Conservation (phyloP, 192 early-diverging fungal genomes). For the Coemansia sp. region DNA sequence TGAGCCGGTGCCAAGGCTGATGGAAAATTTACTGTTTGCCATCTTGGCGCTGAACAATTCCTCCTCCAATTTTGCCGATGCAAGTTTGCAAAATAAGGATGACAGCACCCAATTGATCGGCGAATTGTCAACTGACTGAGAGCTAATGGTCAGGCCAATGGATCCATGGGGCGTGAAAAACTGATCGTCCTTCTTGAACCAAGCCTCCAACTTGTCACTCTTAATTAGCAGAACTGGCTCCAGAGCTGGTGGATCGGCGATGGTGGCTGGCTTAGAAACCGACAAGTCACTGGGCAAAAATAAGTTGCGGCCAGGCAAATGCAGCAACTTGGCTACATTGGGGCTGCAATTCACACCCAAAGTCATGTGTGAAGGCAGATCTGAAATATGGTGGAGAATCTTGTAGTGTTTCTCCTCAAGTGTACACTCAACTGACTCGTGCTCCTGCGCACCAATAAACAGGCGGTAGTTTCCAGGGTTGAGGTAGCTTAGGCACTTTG, state of each 20-base stretch:
- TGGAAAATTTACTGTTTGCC: conserved; percentile 70
- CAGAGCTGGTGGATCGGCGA: not conserved
- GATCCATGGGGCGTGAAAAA: conserved; percentile 86
- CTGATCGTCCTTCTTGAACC: conserved; percentile 91
- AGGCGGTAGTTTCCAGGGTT: conserved; percentile 61
- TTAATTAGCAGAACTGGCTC: conserved; percentile 15
- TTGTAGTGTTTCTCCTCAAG: conserved; percentile 75
- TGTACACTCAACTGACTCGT: conserved; percentile 21
- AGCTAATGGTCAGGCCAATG: conserved; percentile 60
- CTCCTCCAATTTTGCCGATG: conserved; percentile 59
- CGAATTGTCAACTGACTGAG: not conserved
- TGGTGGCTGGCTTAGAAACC: not conserved
- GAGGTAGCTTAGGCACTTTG: conserved; percentile 61
- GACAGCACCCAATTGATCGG: not conserved
- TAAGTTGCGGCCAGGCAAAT: conserved; percentile 7
- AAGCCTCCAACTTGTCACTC: conserved; percentile 59
- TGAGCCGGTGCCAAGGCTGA: conserved; percentile 63
- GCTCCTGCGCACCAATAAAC: conserved; percentile 40
- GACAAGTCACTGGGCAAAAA: conserved; percentile 38
- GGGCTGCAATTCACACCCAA: not conserved
- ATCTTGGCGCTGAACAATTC: conserved; percentile 79
- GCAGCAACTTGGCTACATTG: not conserved
- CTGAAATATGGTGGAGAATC: conserved; percentile 67
- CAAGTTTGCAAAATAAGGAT: conserved; percentile 4
- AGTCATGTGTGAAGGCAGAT: not conserved